phyloP scores from a whole-genome alignment of 352 stramenopile genomes.

The Plasmopara muralis region DNA sequence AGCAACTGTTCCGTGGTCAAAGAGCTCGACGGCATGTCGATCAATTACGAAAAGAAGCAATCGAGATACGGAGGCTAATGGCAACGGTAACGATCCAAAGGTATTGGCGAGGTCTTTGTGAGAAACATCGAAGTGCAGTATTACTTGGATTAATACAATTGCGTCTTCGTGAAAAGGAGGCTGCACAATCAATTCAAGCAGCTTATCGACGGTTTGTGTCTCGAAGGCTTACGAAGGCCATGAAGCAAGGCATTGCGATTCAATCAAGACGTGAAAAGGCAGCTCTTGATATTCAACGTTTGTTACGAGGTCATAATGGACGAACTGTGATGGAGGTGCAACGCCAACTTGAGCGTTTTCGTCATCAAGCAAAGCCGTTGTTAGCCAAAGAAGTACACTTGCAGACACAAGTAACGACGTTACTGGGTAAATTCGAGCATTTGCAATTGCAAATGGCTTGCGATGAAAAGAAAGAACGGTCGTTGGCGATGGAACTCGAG shows the following conservation, averaged over 20 bases:
- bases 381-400: slow-evolving; percentile 52
- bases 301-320: slow-evolving; percentile 76
- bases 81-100: slow-evolving; percentile 69
- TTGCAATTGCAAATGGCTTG: slow-evolving; percentile 29
- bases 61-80: slow-evolving; percentile 34
- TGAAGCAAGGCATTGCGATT: slow-evolving; percentile 40
- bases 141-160: slow-evolving; percentile 66
- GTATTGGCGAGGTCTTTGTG: slow-evolving; percentile 64
- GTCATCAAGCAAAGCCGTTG: slow-evolving; percentile 65
- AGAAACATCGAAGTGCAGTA: slow-evolving; percentile 70
- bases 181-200: slow-evolving; percentile 50
- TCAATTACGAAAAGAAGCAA: slow-evolving; percentile 33
- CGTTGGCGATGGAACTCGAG: slow-evolving; percentile 61
- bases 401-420: slow-evolving; percentile 32
- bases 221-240: slow-evolving; percentile 52
- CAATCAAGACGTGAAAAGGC: slow-evolving; percentile 37
- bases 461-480: slow-evolving; percentile 49
- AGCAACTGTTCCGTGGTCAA: slow-evolving; percentile 68
- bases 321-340: slow-evolving; percentile 61
- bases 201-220: slow-evolving; percentile 58
- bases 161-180: slow-evolving; percentile 45
- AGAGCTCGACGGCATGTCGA: slow-evolving; percentile 35
- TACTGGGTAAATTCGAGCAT: slow-evolving; percentile 42
- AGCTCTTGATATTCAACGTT: slow-evolving; percentile 61
- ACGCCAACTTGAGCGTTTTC: slow-evolving; percentile 64